Percentiles rank a stretch among this genome's conserved stretches.
Conservation (phyloP, 306 rosid genomes). For the Pyrus pyrifolia region DNA sequence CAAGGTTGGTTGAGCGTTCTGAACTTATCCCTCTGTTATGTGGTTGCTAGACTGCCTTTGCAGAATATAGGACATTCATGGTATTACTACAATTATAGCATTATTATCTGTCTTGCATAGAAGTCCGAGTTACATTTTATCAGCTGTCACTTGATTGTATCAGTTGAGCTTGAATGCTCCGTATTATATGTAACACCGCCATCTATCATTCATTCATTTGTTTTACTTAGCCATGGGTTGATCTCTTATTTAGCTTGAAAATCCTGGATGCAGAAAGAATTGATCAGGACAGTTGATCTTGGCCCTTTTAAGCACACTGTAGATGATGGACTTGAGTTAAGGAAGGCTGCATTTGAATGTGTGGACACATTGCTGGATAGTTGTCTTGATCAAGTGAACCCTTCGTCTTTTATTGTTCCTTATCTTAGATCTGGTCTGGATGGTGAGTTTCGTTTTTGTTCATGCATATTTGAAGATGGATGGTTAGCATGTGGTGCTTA, state of each 20-base stretch:
- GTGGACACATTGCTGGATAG: conserved; percentile 95
- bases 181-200: neutral
- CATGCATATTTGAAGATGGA: neutral
- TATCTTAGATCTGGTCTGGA: conserved; percentile 94
- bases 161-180: neutral
- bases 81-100: neutral
- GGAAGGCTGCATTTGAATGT: conserved; percentile 99
- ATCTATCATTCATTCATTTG: neutral
- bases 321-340: conserved; percentile 98
- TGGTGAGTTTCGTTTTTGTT: conserved; percentile 46
- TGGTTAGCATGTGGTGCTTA: neutral
- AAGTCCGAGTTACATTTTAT: too few species aligned
- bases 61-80: neutral
- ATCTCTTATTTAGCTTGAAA: neutral
- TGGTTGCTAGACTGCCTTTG: neutral
- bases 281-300: conserved; percentile 94
- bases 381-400: conserved; percentile 99
- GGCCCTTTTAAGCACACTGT: conserved; percentile 99
- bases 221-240: neutral
- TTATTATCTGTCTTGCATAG: too few species aligned
- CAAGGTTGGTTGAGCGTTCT: conserved; percentile 46
- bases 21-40: neutral
- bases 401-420: conserved; percentile 93
- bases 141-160: neutral
- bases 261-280: conserved; percentile 71